Percentiles rank a stretch among this genome's conserved stretches.
phyloP scores from a whole-genome alignment of 495 filamentous ascomycete genomes.

The Paragyromitra xinjiangensis region DNA sequence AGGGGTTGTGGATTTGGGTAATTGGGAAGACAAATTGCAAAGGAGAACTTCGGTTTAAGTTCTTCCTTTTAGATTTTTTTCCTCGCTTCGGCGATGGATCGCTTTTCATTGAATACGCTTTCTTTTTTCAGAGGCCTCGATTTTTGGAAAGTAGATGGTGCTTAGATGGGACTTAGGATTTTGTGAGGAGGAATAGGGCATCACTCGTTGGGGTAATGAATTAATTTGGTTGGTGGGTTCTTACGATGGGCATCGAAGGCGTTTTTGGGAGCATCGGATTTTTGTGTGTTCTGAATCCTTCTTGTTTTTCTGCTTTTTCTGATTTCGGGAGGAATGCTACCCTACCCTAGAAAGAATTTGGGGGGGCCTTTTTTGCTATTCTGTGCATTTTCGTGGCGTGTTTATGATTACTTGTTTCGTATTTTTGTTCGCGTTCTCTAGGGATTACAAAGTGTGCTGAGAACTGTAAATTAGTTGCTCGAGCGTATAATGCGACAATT shows the following conservation, averaged over 20 bases:
- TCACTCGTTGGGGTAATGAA: conserved; percentile 42
- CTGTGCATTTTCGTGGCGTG: conserved; percentile 30
- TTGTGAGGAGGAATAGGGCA: conserved; percentile 9
- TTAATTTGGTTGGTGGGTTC: conserved; percentile 37
- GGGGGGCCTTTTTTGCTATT: not conserved
- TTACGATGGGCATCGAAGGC: conserved; percentile 45
- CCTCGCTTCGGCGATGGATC: not conserved
- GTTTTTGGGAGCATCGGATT: conserved; percentile 40
- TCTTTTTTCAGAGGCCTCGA: conserved; percentile 16
- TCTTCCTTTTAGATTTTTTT: not conserved
- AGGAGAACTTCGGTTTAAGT: conserved; percentile 26
- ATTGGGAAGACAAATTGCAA: conserved; percentile 44
- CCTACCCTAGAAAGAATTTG: conserved; percentile 41
- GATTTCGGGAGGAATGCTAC: conserved; percentile 9
- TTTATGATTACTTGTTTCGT: conserved; percentile 20
- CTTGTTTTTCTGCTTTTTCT: conserved; percentile 35
- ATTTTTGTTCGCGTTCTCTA: conserved; percentile 5
- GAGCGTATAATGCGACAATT: conserved; percentile 30
- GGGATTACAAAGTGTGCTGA: conserved; percentile 6
- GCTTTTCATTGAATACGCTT: not conserved
- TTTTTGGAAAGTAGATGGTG: conserved; percentile 18
- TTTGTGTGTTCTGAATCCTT: conserved; percentile 36
- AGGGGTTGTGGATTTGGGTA: conserved; percentile 50
- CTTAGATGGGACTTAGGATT: conserved; percentile 38
- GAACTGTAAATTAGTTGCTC: conserved; percentile 32